Conservation (phyloP, 257 asterid species). For the Nicotiana knightiana region DNA sequence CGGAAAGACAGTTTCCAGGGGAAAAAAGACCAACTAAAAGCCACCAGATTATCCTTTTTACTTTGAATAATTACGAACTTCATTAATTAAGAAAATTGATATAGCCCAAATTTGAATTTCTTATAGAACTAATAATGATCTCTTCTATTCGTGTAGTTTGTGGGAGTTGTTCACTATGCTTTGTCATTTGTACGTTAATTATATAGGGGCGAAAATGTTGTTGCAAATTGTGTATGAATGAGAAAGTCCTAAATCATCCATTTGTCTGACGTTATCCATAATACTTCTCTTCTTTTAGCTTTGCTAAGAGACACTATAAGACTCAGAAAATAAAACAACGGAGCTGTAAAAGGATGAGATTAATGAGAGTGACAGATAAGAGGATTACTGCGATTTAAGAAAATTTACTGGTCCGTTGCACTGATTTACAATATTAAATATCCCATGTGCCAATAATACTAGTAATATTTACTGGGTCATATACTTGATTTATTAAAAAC, state of each 20-base stretch:
- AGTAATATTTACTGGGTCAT: neutral
- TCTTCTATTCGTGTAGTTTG: no score
- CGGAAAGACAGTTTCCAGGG: no score
- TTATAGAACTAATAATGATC: neutral
- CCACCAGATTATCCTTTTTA: no score
- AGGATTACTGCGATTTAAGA: neutral
- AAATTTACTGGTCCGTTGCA: neutral
- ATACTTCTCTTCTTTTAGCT: neutral
- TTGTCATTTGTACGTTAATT: no score
- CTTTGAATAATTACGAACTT: no score
- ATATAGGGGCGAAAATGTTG: neutral
- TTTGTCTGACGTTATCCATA: neutral
- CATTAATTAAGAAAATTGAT: no score
- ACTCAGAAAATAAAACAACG: neutral
- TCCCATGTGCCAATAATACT: neutral
- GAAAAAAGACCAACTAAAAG: no score
- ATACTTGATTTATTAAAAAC: neutral
- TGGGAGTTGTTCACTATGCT: no score
- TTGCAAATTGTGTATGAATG: neutral
- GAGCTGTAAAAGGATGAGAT: neutral
- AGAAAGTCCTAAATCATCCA: neutral
- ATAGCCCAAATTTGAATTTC: no score
- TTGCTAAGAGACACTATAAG: neutral
- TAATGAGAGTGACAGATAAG: neutral
- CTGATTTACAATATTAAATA: neutral